Base-by-base conservation (phyloP, 1,284 basidiomycete species). In the Sporisorium exsertum region DNA sequence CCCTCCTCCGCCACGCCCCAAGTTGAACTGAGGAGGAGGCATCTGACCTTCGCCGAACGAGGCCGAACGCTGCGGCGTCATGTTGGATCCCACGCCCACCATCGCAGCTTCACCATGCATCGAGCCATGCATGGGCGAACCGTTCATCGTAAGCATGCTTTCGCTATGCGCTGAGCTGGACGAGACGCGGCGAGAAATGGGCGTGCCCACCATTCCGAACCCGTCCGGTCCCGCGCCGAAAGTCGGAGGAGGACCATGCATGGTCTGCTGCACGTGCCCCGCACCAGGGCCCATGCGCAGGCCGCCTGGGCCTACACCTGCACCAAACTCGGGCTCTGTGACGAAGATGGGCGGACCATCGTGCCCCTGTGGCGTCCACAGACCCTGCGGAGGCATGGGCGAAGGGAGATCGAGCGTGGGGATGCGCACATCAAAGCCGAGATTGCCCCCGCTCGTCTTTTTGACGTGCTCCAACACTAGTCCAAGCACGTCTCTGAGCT, bases 331-430 rank as follows among this genome's bases (percentile, higher is more conserved):
- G 27, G 77, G 78, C 58, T 81, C 79, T 18, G 79, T 81, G 29
- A 81, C 69, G 59, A 81, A 81, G 49, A 81, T 81, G 5, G 79
- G 74, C 26, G 79, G 79, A n/a, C 77, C 71, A 35, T 81, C 79
- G 43, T 78, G 76, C 24, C 61, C 61, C 58, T 73, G 71, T n/a
- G 70, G 75, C 24, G 70, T 72, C 75, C 75, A 72, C 18, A 78
- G 45, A 0, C 70, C 77, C 40, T 68, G 64, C 16, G 65, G 69
- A 20, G 79, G 79, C 59, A 72, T 79, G 5, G 77, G 71, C 22
- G 64, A 73, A 5, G 78, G 74, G 13, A 79, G 49, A 37, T 81
- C 79, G n/a, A 67, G 64, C 18, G 68, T 70, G 1, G 69, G 77
- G 18, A 79, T 58, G 26, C 70, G 59, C 20, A 72, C 66, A n/a